phyloP scores from a whole-genome alignment of 768 basidiomycete species.

The Leucocoprinus sp. region DNA sequence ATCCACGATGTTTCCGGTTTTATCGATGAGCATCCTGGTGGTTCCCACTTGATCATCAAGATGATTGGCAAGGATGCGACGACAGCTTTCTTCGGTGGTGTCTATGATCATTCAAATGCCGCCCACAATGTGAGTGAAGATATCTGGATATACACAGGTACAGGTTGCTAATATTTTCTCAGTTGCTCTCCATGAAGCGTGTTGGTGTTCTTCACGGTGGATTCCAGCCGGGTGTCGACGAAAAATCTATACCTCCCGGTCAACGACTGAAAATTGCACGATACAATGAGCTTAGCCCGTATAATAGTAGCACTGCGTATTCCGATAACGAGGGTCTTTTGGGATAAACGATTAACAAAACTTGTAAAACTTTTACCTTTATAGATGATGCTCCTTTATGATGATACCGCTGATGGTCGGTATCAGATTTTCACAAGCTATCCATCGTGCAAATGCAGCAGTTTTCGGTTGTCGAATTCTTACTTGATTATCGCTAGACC shows the following conservation, averaged over 20 bases:
- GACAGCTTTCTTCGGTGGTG: constrained; percentile 89
- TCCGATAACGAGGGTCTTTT: constrained; percentile 51
- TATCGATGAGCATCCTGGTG: constrained; percentile 88
- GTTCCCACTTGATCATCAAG: constrained; percentile 74
- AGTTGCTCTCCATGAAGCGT: constrained; percentile 58
- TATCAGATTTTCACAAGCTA: too few species aligned
- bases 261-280: constrained; percentile 64
- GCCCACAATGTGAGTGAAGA: constrained; percentile 62
- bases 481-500: too few species aligned
- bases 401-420: too few species aligned
- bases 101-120: constrained; percentile 84
- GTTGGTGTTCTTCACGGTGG: constrained; percentile 58
- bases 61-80: constrained; percentile 88
- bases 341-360: constrained; percentile 24
- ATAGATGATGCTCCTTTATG: too few species aligned
- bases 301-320: constrained; percentile 45
- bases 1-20: constrained; percentile 86
- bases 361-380: too few species aligned
- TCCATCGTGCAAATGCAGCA: too few species aligned
- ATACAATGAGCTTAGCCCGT: constrained; percentile 52
- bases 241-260: constrained; percentile 61
- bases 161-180: constrained; percentile 1
- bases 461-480: too few species aligned
- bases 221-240: constrained; percentile 48
- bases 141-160: not conserved